A percentile compares a stretch with the other conserved stretches of the same genome.
These are phyloP conservation scores for Neolentinus lepideus DNA, from an alignment of 1,284 basidiomycete species.

Conservation along the genomic window DNA sequence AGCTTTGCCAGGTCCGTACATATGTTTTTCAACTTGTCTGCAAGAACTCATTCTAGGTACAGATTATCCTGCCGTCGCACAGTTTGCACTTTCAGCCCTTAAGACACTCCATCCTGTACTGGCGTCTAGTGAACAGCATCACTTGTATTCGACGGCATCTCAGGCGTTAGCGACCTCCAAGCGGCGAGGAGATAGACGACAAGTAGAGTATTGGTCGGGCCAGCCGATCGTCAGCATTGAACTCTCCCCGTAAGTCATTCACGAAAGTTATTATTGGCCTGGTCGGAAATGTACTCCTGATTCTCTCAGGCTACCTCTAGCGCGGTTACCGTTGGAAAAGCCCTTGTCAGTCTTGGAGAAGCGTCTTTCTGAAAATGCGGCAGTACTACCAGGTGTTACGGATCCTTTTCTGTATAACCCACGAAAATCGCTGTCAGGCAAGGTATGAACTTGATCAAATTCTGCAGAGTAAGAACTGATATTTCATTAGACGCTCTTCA, in stretches of 20 bases:
- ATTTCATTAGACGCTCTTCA: background rate
- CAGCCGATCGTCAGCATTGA: conserved; percentile 76
- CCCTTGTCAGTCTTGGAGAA: conserved; percentile 46
- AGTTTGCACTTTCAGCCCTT: conserved; percentile 73
- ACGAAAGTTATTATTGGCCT: background rate
- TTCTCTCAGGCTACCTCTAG: conserved; percentile 53
- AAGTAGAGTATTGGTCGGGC: conserved; percentile 80
- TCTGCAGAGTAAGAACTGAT: background rate
- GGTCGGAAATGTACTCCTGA: background rate
- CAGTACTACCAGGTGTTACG: conserved; percentile 46
- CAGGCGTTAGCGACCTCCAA: conserved; percentile 66
- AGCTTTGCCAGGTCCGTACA: conserved; percentile 72
- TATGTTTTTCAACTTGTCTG: conserved; percentile 4
- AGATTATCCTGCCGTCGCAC: conserved; percentile 75
- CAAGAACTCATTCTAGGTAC: conserved; percentile 12
- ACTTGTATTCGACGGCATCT: conserved; percentile 66
- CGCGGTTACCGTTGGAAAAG: conserved; percentile 72
- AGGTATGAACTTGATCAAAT: conserved; percentile 36
- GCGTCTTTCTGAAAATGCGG: conserved; percentile 29
- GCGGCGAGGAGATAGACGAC: conserved; percentile 65
- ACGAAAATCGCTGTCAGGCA: conserved; percentile 46
- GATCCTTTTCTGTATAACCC: conserved; percentile 92
- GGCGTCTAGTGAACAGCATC: conserved; percentile 65
- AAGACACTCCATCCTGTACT: conserved; percentile 63
- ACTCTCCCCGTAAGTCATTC: conserved; percentile 55